These are phyloP conservation scores for Beauveria brongniartii DNA, from an alignment of 2,329 filamentous ascomycete species.

Conservation along the genomic window DNA sequence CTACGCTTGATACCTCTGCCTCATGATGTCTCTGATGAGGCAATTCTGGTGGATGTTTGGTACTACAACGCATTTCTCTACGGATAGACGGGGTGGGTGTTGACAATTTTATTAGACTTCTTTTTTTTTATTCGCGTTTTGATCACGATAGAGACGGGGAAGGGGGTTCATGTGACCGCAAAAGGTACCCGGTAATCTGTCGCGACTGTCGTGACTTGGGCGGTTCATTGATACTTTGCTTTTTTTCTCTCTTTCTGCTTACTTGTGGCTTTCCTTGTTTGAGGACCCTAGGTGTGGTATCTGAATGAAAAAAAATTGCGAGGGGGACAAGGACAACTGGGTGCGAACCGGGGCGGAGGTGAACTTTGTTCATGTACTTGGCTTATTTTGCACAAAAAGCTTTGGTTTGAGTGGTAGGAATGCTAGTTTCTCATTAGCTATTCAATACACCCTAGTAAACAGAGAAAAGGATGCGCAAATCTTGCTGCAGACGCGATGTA, in stretches of 20 bases:
- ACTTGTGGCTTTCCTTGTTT: slow-evolving; percentile 1
- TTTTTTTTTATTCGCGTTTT: slow-evolving; percentile 3
- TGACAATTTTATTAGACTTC: slow-evolving; percentile 21
- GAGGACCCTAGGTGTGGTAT: background rate
- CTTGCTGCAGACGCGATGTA: background rate
- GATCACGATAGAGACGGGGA: slow-evolving; percentile 20
- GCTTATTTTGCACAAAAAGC: slow-evolving; percentile 12
- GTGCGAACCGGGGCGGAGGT: background rate
- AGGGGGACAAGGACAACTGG: background rate
- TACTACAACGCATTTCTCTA: slow-evolving; percentile 15
- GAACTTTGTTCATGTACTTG: slow-evolving; percentile 3
- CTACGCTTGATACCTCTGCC: slow-evolving; percentile 5
- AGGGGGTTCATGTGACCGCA: slow-evolving; percentile 6
- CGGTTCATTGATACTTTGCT: slow-evolving; percentile 4
- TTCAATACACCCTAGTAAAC: slow-evolving; percentile 4
- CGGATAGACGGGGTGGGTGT: slow-evolving; percentile 22
- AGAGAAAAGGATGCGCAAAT: background rate
- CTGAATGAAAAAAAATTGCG: background rate
- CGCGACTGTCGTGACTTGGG: slow-evolving; percentile 6
- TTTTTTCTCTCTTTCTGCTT: slow-evolving; percentile 6
- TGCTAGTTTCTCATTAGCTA: slow-evolving; percentile 1
- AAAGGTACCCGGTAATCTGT: slow-evolving; percentile 10
- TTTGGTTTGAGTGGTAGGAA: slow-evolving; percentile 8
- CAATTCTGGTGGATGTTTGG: slow-evolving; percentile 10
- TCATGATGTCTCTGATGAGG: background rate